phyloP scores from a whole-genome alignment of 768 basidiomycete species.

The Leccinum subgranulosum region DNA sequence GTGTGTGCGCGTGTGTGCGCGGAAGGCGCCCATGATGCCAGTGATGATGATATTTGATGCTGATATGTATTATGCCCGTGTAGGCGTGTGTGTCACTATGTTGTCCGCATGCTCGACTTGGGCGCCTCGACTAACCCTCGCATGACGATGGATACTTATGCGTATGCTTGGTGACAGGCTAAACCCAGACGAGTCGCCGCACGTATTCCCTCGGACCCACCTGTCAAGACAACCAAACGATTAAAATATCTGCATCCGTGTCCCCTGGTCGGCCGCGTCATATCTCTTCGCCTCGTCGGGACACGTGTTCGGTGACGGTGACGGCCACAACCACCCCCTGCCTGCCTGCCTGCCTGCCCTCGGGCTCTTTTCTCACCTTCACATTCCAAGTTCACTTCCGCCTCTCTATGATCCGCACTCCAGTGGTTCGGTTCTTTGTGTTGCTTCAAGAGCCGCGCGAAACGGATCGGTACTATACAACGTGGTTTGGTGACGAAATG shows the following conservation, averaged over 20 bases:
- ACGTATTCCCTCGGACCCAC: background rate
- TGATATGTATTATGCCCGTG: background rate
- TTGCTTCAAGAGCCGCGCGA: background rate
- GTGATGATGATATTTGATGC: background rate
- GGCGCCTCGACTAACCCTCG: conserved; percentile 9
- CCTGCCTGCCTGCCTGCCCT: background rate
- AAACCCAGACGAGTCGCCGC: background rate
- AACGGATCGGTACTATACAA: conserved; percentile 8
- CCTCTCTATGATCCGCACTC: conserved; percentile 14
- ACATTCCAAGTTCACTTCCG: conserved; percentile 13
- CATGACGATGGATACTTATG: background rate
- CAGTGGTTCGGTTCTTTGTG: background rate
- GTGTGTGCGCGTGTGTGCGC: background rate
- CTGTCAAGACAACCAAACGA: background rate
- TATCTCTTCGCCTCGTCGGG: background rate
- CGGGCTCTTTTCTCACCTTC: background rate
- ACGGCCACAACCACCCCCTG: background rate
- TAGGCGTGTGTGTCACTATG: background rate
- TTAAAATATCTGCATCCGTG: background rate
- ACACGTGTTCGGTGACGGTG: conserved; percentile 14
- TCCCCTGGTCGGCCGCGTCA: no score
- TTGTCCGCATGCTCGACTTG: background rate
- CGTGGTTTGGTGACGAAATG: background rate
- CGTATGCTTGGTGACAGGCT: background rate
- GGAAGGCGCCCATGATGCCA: background rate